Conservation (phyloP, 257 asterid genomes). For the Nicotiana benthamiana region DNA sequence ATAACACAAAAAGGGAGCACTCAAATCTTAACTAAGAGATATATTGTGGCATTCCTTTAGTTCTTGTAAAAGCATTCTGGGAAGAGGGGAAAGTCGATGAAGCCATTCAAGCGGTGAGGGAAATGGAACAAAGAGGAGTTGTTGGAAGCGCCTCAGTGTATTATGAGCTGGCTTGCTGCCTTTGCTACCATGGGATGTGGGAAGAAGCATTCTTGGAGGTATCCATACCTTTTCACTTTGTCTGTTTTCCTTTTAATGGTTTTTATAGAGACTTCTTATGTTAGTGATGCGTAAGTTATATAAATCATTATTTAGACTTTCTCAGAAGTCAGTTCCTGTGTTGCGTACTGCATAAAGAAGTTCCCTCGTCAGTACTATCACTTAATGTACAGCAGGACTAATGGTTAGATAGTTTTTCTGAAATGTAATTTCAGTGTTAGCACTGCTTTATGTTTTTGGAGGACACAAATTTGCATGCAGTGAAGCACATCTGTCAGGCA, state of each 20-base stretch:
- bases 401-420: background rate
- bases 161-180: conserved; percentile 94
- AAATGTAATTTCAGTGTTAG: background rate
- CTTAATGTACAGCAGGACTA: background rate
- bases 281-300: background rate
- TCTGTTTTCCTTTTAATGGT: background rate
- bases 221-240: conserved; percentile 15
- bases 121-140: conserved; percentile 86
- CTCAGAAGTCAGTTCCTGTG: background rate
- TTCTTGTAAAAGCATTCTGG: conserved; percentile 86
- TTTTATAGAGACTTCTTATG: background rate
- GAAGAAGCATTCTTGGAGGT: conserved; percentile 80
- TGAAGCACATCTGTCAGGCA: background rate
- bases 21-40: background rate
- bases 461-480: background rate
- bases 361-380: background rate
- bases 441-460: background rate
- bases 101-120: conserved; percentile 79
- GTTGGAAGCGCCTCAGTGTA: conserved; percentile 77
- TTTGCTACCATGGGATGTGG: conserved; percentile 85
- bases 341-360: background rate
- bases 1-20: too few relatives aligned
- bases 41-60: conserved; percentile 25
- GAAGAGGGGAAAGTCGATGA: conserved; percentile 77
- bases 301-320: background rate